Percentiles rank a stretch among this genome's conserved stretches.
These are phyloP conservation scores for Pythium monospermum DNA, from an alignment of 352 stramenopile genomes.

Conservation along the genomic window DNA sequence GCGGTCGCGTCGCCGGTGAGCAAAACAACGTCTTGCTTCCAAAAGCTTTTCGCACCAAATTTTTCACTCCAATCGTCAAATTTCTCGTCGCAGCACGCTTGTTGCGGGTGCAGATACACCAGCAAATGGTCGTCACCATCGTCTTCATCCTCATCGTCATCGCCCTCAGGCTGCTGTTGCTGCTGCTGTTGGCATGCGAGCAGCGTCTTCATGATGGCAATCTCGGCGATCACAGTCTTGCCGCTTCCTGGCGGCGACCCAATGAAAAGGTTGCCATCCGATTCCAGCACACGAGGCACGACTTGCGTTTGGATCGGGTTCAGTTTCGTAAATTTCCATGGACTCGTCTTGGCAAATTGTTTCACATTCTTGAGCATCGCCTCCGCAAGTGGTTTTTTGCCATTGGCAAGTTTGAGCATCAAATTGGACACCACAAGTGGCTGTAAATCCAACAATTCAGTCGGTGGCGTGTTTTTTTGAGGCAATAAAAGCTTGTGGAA, in stretches of 20 bases:
- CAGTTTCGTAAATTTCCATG: constrained; percentile 89
- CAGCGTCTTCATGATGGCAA: constrained; percentile 94
- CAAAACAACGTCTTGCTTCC: constrained; percentile 81
- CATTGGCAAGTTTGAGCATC: constrained; percentile 55
- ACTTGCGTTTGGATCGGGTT: constrained; percentile 99
- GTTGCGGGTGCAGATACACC: constrained; percentile 94
- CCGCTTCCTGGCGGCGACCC: constrained; percentile 94
- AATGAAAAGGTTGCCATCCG: constrained; percentile 93
- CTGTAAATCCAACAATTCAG: constrained; percentile 97
- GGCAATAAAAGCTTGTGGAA: constrained; percentile 99
- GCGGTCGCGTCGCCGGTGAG: constrained; percentile 93
- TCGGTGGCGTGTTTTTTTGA: constrained; percentile 97
- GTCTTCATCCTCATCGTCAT: constrained; percentile 48
- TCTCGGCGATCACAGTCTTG: constrained; percentile 93
- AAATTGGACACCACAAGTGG: constrained; percentile 91
- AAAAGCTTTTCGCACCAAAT: constrained; percentile 78
- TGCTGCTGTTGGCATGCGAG: too few relatives aligned
- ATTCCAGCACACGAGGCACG: constrained; percentile 95
- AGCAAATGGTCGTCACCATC: constrained; percentile 74
- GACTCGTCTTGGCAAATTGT: constrained; percentile 31
- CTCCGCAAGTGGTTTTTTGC: constrained; percentile 59
- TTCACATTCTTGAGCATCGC: constrained; percentile 47
- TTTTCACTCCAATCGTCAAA: constrained; percentile 83
- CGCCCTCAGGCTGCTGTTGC: too few relatives aligned
- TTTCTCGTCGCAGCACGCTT: constrained; percentile 55